Evolutionary conservation across 31 red algal species (phyloP).

Genomic region (Endocladia muricata): DNA sequence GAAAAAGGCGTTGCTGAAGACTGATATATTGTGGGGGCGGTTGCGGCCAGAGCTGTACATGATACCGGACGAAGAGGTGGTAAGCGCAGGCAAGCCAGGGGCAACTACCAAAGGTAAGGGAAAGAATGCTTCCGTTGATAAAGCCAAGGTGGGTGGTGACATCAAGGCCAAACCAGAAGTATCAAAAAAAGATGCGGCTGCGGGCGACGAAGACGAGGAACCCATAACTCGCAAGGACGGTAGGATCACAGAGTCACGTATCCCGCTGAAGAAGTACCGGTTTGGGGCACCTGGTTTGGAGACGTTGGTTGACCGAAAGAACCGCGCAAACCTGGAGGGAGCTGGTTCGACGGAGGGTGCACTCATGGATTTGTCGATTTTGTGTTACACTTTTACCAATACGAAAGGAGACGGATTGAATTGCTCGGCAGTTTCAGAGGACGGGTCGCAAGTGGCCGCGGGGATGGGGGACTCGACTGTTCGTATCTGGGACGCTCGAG

Average conservation of each 20-base stretch:
- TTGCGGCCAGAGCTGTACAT: constrained; percentile 54
- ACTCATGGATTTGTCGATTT: constrained; percentile 56
- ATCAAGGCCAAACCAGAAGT: constrained; percentile 18
- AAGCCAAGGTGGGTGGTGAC: constrained; percentile 15
- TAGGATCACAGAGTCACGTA: constrained; percentile 41
- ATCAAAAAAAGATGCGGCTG: constrained; percentile 21
- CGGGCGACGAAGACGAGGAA: constrained; percentile 67
- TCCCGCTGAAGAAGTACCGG: constrained; percentile 77
- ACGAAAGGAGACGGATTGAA: constrained; percentile 76
- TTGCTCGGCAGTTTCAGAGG: constrained; percentile 64
- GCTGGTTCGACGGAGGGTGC: neutral
- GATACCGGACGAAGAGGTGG: constrained; percentile 53
- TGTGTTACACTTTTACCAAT: constrained; percentile 91
- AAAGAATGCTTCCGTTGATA: constrained; percentile 26
- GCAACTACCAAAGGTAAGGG: constrained; percentile 14
- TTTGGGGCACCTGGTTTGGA: constrained; percentile 53
- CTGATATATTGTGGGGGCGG: constrained; percentile 72
- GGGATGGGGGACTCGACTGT: constrained; percentile 88
- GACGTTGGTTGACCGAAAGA: constrained; percentile 58
- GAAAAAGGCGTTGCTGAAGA: constrained; percentile 18
- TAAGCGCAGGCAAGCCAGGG: constrained; percentile 17
- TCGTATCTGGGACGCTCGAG: constrained; percentile 79
- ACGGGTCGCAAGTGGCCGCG: constrained; percentile 78
- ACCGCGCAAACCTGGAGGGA: constrained; percentile 41
- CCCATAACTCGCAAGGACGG: constrained; percentile 46